These are phyloP conservation scores for Cercophora newfieldiana DNA, from an alignment of 495 filamentous ascomycete genomes.

Conservation along the genomic window DNA sequence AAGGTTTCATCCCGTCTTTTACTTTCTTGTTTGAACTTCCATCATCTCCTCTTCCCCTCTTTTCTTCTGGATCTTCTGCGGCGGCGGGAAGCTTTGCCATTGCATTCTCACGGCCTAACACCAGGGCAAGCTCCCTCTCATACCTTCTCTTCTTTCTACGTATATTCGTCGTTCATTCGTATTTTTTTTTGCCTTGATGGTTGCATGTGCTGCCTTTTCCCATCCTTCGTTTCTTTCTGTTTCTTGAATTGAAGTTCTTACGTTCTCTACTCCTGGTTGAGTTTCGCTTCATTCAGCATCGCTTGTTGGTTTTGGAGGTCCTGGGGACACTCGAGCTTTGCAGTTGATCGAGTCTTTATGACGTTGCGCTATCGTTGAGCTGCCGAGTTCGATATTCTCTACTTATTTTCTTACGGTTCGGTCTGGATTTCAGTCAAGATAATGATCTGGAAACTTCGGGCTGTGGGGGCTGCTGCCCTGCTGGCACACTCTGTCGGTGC, in stretches of 20 bases:
- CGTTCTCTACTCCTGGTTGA: conserved; percentile 18
- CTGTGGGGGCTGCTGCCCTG: conserved; percentile 22
- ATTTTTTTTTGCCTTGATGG: neutral
- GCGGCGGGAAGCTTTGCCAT: neutral
- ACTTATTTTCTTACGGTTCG: neutral
- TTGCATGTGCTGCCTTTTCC: neutral
- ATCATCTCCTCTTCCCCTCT: neutral
- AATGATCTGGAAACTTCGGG: conserved; percentile 29
- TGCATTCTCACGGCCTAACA: neutral
- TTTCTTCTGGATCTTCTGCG: conserved; percentile 9
- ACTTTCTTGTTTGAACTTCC: neutral
- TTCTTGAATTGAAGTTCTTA: neutral
- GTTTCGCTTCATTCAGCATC: conserved; percentile 2
- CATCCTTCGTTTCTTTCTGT: neutral
- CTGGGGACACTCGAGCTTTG: neutral
- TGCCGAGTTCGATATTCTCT: neutral
- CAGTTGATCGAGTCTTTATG: neutral
- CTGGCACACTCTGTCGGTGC: conserved; percentile 27
- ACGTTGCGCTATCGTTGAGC: neutral
- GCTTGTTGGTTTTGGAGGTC: neutral
- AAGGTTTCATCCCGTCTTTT: conserved; percentile 15
- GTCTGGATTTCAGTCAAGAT: neutral
- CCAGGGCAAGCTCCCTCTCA: neutral
- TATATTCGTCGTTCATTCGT: neutral
- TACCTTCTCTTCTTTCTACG: neutral